These are phyloP conservation scores for Aspergillus hancockii DNA, from an alignment of 495 filamentous ascomycete genomes.

Conservation along the genomic window DNA sequence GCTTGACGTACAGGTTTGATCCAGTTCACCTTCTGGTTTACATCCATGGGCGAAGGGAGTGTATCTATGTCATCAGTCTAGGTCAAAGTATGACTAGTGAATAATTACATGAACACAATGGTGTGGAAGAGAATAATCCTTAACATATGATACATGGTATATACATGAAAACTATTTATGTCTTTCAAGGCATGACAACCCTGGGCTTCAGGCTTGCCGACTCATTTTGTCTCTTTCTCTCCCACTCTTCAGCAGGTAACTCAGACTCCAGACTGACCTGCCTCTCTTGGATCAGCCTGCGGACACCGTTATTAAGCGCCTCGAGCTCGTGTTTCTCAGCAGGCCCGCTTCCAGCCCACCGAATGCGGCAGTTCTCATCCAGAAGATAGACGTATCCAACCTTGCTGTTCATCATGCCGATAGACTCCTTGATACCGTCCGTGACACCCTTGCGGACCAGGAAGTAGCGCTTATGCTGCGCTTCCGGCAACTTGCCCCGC, in stretches of 20 bases:
- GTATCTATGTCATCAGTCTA: not conserved
- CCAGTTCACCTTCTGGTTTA: not conserved
- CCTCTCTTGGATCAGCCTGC: slow-evolving; percentile 65
- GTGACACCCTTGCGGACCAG: slow-evolving; percentile 75
- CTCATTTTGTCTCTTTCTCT: slow-evolving; percentile 3
- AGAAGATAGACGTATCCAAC: slow-evolving; percentile 95
- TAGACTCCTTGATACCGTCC: slow-evolving; percentile 69
- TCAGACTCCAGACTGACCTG: slow-evolving; percentile 31
- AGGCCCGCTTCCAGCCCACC: slow-evolving; percentile 90
- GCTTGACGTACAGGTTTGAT: not conserved
- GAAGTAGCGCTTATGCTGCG: slow-evolving; percentile 76
- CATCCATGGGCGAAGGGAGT: not conserved
- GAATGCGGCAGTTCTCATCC: slow-evolving; percentile 82
- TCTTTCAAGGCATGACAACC: slow-evolving; percentile 21
- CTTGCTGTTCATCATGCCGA: slow-evolving; percentile 82
- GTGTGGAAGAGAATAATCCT: not conserved
- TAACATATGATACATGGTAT: slow-evolving; percentile 22
- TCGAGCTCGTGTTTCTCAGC: slow-evolving; percentile 70
- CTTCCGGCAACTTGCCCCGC: slow-evolving; percentile 52
- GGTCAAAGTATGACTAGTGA: not conserved
- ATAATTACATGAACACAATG: not conserved
- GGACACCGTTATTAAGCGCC: slow-evolving; percentile 66
- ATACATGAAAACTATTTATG: slow-evolving; percentile 15
- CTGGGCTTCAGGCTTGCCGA: slow-evolving; percentile 19
- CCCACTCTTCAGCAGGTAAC: slow-evolving; percentile 21